Base-by-base conservation (phyloP, 1,139 yeast species). In the Pichia sp. region DNA sequence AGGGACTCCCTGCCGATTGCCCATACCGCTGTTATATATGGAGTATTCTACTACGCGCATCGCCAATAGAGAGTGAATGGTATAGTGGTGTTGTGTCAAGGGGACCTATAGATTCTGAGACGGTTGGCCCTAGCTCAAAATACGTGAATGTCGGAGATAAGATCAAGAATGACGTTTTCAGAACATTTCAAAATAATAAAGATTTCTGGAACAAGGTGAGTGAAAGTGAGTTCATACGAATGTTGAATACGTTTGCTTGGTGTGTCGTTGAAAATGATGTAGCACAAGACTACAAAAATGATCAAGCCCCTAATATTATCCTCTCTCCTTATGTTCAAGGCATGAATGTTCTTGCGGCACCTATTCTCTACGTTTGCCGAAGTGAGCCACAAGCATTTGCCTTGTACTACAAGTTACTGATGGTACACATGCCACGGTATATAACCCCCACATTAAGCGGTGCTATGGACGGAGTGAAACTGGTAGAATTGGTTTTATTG, bases 331-430 rank as follows among this genome's bases (percentile, higher is more conserved):
- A 87, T 54, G 96, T 87, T 11, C 96, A 87, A 54, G 96, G 96
- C 2, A 76, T 88, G 78, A 88, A 88, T 54, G 91, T 87, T 2
- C 58, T 87, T 24, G 71, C 83, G 25, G 96, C 95, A 0, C 96
- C 96, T 1, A 74, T 87, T 40, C 71, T 87, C 16, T 87, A 76
- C 55, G 70, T 82, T 2, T 72, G 83, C 48, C 77, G 80, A 37
- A 74, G 87, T 29, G 97, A 87, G 54, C 88, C 95, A 0, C 87
- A 86, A 59, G 94, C 95, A 1, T 87, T 75, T 55, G 74, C 83
- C 10, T 49, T 88, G 22, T 74, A 85, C 43, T 77, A 77, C 41
- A 65, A 69, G 28, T 61, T 84, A 33, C 54, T 82, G 15, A 66
- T 72, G 2, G 59, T 65, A 27, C 78, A 76, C 47, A 79, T 91